A percentile compares a stretch with the other conserved stretches of the same genome.
These are phyloP conservation scores for Hyaloscypha finlandica DNA, from an alignment of 495 filamentous ascomycete species.

Conservation along the genomic window DNA sequence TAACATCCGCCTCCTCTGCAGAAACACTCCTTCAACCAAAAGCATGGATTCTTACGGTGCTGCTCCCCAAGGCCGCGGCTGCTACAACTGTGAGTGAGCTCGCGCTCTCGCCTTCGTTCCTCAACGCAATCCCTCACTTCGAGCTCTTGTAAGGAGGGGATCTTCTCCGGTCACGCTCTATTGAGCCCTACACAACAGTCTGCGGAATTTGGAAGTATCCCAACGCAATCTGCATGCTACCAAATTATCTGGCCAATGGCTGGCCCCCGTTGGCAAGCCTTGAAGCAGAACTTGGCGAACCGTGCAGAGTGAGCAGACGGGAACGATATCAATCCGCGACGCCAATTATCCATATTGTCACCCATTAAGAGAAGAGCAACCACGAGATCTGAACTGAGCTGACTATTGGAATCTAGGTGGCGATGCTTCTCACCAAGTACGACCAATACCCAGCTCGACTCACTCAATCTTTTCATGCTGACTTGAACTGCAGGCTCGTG, in stretches of 20 bases:
- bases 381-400: constrained; percentile 17
- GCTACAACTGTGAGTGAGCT: constrained; percentile 76
- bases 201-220: neutral
- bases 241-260: constrained; percentile 8
- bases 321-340: neutral
- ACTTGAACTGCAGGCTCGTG: constrained; percentile 55
- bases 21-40: constrained; percentile 32
- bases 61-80: constrained; percentile 52
- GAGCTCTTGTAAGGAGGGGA: neutral
- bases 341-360: neutral
- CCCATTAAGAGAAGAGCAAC: neutral
- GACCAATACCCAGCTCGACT: neutral
- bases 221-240: constrained; percentile 8
- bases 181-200: neutral
- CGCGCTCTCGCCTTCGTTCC: constrained; percentile 26
- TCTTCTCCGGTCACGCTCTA: constrained; percentile 5
- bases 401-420: constrained; percentile 56
- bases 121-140: constrained; percentile 16
- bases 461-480: constrained; percentile 18
- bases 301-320: neutral
- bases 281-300: neutral
- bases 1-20: constrained; percentile 17
- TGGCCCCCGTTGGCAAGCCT: constrained; percentile 1
- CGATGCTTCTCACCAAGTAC: constrained; percentile 72
- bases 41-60: constrained; percentile 47